phyloP scores from a whole-genome alignment of 768 basidiomycete genomes.

The Termitomyces sp. region DNA sequence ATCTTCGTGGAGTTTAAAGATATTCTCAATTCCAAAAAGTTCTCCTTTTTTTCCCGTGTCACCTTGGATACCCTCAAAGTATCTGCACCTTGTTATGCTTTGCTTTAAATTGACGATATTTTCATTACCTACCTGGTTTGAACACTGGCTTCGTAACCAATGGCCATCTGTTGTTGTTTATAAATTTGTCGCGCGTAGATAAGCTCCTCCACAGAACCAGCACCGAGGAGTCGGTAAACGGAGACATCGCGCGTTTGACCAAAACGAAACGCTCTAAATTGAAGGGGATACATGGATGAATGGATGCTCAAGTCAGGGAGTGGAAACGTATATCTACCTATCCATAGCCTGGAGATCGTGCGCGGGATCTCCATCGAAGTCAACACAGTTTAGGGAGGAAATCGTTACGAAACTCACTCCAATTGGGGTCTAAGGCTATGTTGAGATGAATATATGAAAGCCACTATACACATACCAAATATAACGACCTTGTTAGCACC shows the following conservation, averaged over 20 bases:
- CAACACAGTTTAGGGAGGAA: neutral
- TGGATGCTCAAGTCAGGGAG: neutral
- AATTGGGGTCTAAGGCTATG: constrained; percentile 70
- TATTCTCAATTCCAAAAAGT: constrained; percentile 81
- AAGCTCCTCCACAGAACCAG: constrained; percentile 83
- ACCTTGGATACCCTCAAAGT: constrained; percentile 81
- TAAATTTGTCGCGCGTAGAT: constrained; percentile 89
- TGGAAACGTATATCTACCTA: constrained; percentile 26
- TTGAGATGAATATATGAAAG: neutral
- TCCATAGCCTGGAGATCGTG: constrained; percentile 95
- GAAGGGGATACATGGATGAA: neutral
- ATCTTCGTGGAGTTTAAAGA: constrained; percentile 73
- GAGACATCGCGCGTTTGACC: constrained; percentile 84
- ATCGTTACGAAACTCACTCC: constrained; percentile 61
- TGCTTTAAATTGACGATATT: neutral
- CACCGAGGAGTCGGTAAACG: constrained; percentile 79
- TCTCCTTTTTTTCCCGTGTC: constrained; percentile 73
- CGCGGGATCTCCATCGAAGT: constrained; percentile 65
- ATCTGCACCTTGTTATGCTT: constrained; percentile 31
- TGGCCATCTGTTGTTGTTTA: constrained; percentile 93
- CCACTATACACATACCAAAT: constrained; percentile 49
- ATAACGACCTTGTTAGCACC: constrained; percentile 93
- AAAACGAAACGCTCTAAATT: constrained; percentile 65
- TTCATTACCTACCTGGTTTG: constrained; percentile 72
- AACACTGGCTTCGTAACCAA: constrained; percentile 78